Conservation (phyloP, 2,329 filamentous ascomycete genomes). For the Laburnicola sp. region DNA sequence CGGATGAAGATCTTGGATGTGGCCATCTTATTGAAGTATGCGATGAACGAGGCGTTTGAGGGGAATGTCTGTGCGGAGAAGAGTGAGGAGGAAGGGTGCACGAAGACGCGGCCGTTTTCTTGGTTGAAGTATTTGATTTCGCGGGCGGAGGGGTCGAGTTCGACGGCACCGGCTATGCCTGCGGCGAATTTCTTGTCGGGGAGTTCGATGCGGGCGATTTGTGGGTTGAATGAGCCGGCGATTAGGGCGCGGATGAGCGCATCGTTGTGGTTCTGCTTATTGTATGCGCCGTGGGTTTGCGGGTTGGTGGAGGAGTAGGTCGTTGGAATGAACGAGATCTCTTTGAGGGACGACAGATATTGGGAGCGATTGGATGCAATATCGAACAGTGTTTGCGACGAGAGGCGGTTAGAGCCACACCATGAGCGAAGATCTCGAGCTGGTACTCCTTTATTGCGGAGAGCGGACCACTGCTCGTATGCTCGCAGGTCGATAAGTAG, state of each 20-base stretch:
- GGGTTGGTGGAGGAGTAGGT: conserved; percentile 38
- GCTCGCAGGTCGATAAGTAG: conserved; percentile 84
- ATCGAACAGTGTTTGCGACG: conserved; percentile 79
- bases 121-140: conserved; percentile 86
- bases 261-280: conserved; percentile 54
- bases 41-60: conserved; percentile 74
- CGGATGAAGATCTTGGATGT: conserved; percentile 91
- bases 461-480: conserved; percentile 78
- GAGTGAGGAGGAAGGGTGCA: conserved; percentile 85
- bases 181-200: conserved; percentile 94
- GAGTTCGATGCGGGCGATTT: conserved; percentile 91
- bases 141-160: conserved; percentile 87
- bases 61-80: conserved; percentile 82
- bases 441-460: conserved; percentile 60
- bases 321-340: conserved; percentile 74
- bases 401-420: conserved; percentile 85
- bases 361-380: conserved; percentile 85
- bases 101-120: conserved; percentile 70
- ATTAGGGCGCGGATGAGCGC: conserved; percentile 54
- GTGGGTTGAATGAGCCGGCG: conserved; percentile 64
- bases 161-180: conserved; percentile 84
- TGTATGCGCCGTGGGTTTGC: conserved; percentile 41
- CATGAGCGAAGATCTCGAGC: conserved; percentile 69
- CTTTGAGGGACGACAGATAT: conserved; percentile 81
- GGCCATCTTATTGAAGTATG: conserved; percentile 89